Conservation (phyloP, 176 grass and related monocot species). For the Eremochloa ophiuroides region DNA sequence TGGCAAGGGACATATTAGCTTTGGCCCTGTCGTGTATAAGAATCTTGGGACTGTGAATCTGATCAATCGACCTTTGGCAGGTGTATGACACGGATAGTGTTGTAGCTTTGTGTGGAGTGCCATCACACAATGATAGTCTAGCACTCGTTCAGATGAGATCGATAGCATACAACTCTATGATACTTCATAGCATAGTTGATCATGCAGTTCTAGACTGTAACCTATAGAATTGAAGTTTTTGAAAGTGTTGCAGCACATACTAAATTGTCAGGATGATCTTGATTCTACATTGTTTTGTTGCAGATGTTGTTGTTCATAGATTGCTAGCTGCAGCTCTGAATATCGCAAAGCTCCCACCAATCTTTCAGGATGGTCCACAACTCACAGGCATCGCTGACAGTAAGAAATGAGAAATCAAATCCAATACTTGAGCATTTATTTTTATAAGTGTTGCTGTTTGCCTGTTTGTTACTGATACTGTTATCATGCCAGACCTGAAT, state of each 20-base stretch:
- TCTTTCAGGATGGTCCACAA: conserved; percentile 87
- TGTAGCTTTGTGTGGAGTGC: neutral
- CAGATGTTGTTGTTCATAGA: conserved; percentile 97
- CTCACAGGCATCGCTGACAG: conserved; percentile 89
- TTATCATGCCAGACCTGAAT: conserved; percentile 66
- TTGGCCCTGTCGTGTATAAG: neutral
- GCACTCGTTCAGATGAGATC: neutral
- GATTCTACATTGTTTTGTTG: conserved; percentile 33
- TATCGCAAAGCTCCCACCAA: conserved; percentile 88
- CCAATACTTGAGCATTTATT: neutral
- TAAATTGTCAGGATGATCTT: neutral
- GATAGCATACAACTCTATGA: neutral
- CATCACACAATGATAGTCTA: neutral
- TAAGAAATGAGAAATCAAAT: conserved; percentile 66
- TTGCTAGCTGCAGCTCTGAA: conserved; percentile 90
- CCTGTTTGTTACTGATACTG: conserved; percentile 25
- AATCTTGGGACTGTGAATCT: neutral
- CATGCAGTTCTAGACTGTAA: neutral
- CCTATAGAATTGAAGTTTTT: neutral
- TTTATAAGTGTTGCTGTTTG: neutral
- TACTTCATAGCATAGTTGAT: neutral
- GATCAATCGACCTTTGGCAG: neutral
- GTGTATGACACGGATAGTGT: neutral
- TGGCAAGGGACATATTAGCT: neutral
- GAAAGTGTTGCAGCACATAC: neutral